phyloP scores from a whole-genome alignment of 2,329 filamentous ascomycete genomes.

The Orbilia ellipsospora region DNA sequence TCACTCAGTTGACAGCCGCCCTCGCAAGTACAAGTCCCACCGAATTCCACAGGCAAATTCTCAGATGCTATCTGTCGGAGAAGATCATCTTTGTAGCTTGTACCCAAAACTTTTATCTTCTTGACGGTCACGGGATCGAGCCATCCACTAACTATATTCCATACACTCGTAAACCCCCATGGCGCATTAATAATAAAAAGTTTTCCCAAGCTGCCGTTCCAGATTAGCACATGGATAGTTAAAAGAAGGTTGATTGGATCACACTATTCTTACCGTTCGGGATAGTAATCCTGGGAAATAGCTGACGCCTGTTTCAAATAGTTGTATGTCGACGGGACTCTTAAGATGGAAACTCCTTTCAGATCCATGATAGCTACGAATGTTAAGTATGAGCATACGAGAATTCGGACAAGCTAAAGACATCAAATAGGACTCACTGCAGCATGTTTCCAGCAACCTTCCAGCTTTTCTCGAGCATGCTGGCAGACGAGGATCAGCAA shows the following conservation, averaged over 20 bases:
- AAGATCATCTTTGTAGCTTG: slow-evolving; percentile 83
- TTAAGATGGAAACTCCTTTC: slow-evolving; percentile 88
- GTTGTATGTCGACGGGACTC: slow-evolving; percentile 83
- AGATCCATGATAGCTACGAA: slow-evolving; percentile 83
- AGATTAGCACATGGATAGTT: slow-evolving; percentile 16
- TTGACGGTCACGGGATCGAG: slow-evolving; percentile 91
- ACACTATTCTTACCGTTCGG: slow-evolving; percentile 72
- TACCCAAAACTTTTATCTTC: slow-evolving; percentile 93
- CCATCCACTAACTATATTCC: slow-evolving; percentile 88
- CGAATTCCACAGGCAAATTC: slow-evolving; percentile 88
- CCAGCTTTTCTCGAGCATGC: slow-evolving; percentile 93
- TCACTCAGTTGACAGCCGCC: slow-evolving; percentile 89
- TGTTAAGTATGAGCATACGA: not conserved
- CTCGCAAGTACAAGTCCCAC: slow-evolving; percentile 82
- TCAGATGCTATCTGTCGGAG: slow-evolving; percentile 85
- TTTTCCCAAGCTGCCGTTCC: slow-evolving; percentile 73
- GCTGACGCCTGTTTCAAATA: slow-evolving; percentile 86
- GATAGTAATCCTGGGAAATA: slow-evolving; percentile 99
- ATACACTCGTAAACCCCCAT: slow-evolving; percentile 91
- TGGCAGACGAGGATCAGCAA: slow-evolving; percentile 90
- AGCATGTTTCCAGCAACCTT: slow-evolving; percentile 93
- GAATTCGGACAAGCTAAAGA: not conserved
- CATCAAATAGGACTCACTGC: slow-evolving; percentile 65
- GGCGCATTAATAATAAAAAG: slow-evolving; percentile 98
- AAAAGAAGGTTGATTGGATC: not conserved